These are phyloP conservation scores for Emmonsiellopsis sp. DNA, from an alignment of 2,329 filamentous ascomycete genomes.

Conservation along the genomic window DNA sequence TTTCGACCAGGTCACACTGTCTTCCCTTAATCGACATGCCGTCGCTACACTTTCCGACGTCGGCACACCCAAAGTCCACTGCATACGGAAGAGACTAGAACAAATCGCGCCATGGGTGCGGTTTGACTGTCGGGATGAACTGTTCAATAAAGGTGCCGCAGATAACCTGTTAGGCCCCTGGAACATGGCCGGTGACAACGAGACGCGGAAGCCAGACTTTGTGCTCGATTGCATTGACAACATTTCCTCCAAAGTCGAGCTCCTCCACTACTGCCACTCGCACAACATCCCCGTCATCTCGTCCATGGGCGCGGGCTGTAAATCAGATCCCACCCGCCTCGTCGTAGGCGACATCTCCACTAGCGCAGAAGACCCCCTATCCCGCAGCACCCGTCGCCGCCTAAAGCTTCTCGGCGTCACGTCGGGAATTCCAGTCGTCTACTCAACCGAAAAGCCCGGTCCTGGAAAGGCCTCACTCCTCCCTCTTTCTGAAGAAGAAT, in stretches of 20 bases:
- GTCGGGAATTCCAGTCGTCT: constrained; percentile 82
- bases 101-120: constrained; percentile 86
- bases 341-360: constrained; percentile 84
- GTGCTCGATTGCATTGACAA: constrained; percentile 98
- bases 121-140: constrained; percentile 77
- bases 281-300: constrained; percentile 75
- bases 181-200: constrained; percentile 39
- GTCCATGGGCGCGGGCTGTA: constrained; percentile 93
- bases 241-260: constrained; percentile 88
- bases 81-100: constrained; percentile 67
- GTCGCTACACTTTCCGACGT: constrained; percentile 91
- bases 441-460: constrained; percentile 80
- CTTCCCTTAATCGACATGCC: constrained; percentile 89
- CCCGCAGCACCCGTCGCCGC: constrained; percentile 69
- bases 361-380: constrained; percentile 82
- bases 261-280: constrained; percentile 79
- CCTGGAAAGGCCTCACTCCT: constrained; percentile 86
- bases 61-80: constrained; percentile 83
- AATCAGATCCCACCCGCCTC: constrained; percentile 75
- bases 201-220: constrained; percentile 59
- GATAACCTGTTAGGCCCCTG: constrained; percentile 59
- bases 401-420: constrained; percentile 69
- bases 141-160: constrained; percentile 65
- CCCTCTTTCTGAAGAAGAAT: constrained; percentile 80
- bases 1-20: constrained; percentile 95